Evolutionary conservation across 2,329 filamentous ascomycete genomes (phyloP).

Genomic region (Aspergillus tamarii): DNA sequence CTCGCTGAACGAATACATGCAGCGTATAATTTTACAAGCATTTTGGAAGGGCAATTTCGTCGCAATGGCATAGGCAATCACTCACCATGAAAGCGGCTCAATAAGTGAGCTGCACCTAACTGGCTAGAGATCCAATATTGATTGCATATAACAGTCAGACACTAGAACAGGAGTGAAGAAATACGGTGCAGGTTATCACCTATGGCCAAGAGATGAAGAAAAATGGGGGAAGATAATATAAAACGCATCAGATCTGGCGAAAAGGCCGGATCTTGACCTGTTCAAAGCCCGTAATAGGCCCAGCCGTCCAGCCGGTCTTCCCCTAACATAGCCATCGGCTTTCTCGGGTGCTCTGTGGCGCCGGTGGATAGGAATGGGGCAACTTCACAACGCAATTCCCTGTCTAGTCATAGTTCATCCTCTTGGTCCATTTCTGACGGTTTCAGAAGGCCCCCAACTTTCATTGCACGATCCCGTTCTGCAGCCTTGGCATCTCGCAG

Average conservation of each 20-base stretch:
- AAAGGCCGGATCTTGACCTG: slow-evolving; percentile 8
- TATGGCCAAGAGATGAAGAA: neutral
- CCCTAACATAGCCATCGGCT: slow-evolving; percentile 22
- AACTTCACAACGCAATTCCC: slow-evolving; percentile 68
- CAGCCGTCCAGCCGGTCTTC: slow-evolving; percentile 61
- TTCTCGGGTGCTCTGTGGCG: slow-evolving; percentile 23
- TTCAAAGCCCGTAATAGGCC: slow-evolving; percentile 66
- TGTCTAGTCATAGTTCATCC: slow-evolving; percentile 78
- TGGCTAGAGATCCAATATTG: slow-evolving; percentile 1
- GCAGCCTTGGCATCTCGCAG: slow-evolving; percentile 82
- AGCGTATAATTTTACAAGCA: neutral
- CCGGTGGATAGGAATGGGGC: slow-evolving; percentile 45
- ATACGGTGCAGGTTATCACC: neutral
- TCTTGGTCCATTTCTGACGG: slow-evolving; percentile 91
- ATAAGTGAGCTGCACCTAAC: neutral
- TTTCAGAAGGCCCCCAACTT: slow-evolving; percentile 94
- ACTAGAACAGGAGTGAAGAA: neutral
- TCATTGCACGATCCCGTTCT: slow-evolving; percentile 88
- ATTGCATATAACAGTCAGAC: slow-evolving; percentile 6
- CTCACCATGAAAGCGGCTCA: neutral
- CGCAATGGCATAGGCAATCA: neutral
- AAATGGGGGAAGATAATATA: neutral
- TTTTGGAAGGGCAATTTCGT: neutral
- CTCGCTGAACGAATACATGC: neutral
- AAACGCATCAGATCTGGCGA: neutral